These are phyloP conservation scores for Candida glucosophila DNA, from an alignment of 1,139 yeast genomes.

Conservation along the genomic window DNA sequence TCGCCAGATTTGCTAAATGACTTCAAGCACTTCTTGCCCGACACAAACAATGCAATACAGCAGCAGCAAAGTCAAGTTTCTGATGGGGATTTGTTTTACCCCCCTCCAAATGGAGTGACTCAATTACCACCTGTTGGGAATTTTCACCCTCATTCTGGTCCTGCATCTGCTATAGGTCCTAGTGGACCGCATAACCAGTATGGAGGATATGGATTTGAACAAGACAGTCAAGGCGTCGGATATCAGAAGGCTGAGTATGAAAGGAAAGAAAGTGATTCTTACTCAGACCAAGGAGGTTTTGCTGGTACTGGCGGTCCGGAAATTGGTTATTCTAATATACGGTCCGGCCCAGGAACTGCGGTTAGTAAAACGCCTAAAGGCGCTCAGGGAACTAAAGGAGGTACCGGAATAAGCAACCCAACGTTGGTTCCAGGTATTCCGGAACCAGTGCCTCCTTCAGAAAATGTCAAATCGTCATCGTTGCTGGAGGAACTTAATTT, in stretches of 20 bases:
- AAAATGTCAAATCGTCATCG: constrained; percentile 42
- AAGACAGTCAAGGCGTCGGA: constrained; percentile 7
- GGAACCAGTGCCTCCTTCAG: constrained; percentile 71
- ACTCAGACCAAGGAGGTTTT: constrained; percentile 21
- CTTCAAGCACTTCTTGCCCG: constrained; percentile 92
- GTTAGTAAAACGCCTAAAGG: constrained; percentile 10
- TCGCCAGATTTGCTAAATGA: constrained; percentile 94
- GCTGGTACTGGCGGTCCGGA: constrained; percentile 36
- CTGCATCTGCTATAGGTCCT: constrained; percentile 21
- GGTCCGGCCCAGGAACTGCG: constrained; percentile 26
- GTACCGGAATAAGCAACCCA: constrained; percentile 43
- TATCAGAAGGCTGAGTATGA: constrained; percentile 6
- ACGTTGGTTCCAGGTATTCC: constrained; percentile 80
- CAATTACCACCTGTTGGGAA: constrained; percentile 95
- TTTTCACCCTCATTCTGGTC: constrained; percentile 70
- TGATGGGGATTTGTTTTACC: constrained; percentile 15
- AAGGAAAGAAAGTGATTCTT: constrained; percentile 19
- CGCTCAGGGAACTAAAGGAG: constrained; percentile 14
- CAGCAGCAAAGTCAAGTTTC: constrained; percentile 7
- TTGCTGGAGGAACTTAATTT: constrained; percentile 79
- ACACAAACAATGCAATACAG: constrained; percentile 32
- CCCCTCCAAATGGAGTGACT: constrained; percentile 17
- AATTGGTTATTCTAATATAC: constrained; percentile 47
- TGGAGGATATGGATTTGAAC: constrained; percentile 7
- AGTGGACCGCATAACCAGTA: constrained; percentile 10